Evolutionary conservation across 2,329 filamentous ascomycete species (phyloP).

Genomic region (Ophidiomyces ophidiicola): DNA sequence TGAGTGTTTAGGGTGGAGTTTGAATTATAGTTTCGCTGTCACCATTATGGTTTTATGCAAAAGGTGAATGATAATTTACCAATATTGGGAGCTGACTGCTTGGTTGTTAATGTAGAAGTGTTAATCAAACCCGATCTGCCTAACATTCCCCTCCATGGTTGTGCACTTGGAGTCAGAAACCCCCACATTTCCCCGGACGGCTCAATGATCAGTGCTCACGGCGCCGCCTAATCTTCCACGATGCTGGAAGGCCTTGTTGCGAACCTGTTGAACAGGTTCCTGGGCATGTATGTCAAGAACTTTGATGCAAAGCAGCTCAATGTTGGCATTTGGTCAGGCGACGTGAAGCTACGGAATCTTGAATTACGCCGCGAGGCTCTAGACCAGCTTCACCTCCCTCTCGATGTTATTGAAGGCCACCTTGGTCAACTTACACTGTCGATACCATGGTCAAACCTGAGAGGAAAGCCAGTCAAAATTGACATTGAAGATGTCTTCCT

Average conservation of each 20-base stretch:
- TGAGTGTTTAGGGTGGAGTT: too few relatives aligned
- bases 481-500: slow-evolving; percentile 96
- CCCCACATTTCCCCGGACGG: background rate
- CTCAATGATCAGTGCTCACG: background rate
- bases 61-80: too few relatives aligned
- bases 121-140: too few relatives aligned
- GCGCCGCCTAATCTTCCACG: slow-evolving; percentile 33
- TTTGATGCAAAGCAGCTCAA: slow-evolving; percentile 97
- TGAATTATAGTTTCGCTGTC: too few relatives aligned
- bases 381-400: slow-evolving; percentile 88
- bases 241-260: slow-evolving; percentile 98
- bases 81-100: too few relatives aligned
- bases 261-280: slow-evolving; percentile 93
- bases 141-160: background rate
- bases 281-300: slow-evolving; percentile 99
- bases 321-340: slow-evolving; percentile 96
- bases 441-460: slow-evolving; percentile 95
- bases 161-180: background rate
- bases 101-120: background rate
- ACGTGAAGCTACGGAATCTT: slow-evolving; percentile 87
- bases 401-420: slow-evolving; percentile 94
- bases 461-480: slow-evolving; percentile 86
- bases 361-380: slow-evolving; percentile 89
- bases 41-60: too few relatives aligned
- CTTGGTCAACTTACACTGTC: slow-evolving; percentile 80